Evolutionary conservation across 2,329 filamentous ascomycete species (phyloP), one percentile per base, ranked within the genome.

Genomic region (Nannizziopsis barbatae): DNA sequence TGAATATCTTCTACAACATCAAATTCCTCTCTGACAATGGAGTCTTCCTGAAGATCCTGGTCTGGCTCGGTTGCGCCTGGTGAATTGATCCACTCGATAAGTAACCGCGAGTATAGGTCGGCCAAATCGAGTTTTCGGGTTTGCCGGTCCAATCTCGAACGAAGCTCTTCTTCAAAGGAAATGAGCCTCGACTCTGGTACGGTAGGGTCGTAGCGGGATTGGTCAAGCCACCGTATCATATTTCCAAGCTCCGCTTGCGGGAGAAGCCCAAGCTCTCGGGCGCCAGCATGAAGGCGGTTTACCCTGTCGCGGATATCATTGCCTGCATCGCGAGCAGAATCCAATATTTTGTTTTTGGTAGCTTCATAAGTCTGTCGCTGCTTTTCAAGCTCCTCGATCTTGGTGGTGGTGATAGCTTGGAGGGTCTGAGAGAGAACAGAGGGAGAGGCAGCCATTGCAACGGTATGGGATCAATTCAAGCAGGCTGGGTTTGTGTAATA

Each of bases 81-180:
- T 0, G 50, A 27, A 15, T 65, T 59, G 53, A 67, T 65, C 67
- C 67, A 69, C 47, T 68, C 65, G 17, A 64, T 68, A 39, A 69
- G 48, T 10, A 70, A 57, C 7, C 61, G 60, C 3, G 65, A 65
- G 53, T 68, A 65, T 40, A 66, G 51, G 37, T 62, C 57, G 4
- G 60, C 63, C 40, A 65, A 56, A 31, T 58, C 52, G 10, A 69
- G 55, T 51, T 62, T 65, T n/a, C 61, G 60, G 47, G 63, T 67
- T 39, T 65, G 61, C 3, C 61, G 53, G 45, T 69, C 62, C 3
- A 69, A 54, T 49, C 57, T 62, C 6, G 55, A 53, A 3, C 57
- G 55, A 11, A 69, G 58, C 43, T 61, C 53, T 3, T 53, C 50
- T 46, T 64, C 65, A 40, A 63, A 67, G 30, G 55, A 54, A 2